Conservation (phyloP, 1,139 yeast genomes). For the Kurtzmaniella natalensis region DNA sequence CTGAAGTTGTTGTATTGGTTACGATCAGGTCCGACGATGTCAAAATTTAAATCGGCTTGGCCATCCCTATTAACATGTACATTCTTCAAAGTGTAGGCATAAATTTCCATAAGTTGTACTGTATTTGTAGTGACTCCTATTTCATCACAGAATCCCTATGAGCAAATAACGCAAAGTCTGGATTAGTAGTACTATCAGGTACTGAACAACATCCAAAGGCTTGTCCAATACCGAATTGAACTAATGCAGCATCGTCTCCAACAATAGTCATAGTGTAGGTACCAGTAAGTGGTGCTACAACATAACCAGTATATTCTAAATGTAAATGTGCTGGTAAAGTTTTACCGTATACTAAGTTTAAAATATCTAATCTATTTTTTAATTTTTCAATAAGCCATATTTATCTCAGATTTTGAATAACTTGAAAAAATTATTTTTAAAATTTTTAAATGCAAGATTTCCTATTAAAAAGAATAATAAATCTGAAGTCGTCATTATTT, state of each 20-base stretch:
- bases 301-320: constrained; percentile 20
- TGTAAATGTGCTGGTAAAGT: constrained; percentile 12
- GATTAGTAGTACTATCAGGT: too few species aligned
- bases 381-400: too few species aligned
- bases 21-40: background rate
- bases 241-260: constrained; percentile 20
- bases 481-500: too few species aligned
- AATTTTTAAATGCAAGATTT: too few species aligned
- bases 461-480: too few species aligned
- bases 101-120: background rate
- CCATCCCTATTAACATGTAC: background rate
- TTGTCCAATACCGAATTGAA: constrained; percentile 17
- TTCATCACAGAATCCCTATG: too few species aligned
- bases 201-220: constrained; percentile 24
- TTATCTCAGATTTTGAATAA: too few species aligned
- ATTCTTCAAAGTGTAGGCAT: background rate
- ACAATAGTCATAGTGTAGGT: constrained; percentile 13
- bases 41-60: background rate
- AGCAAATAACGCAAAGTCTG: too few species aligned
- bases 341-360: background rate
- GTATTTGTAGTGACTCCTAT: background rate
- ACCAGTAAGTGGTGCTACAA: constrained; percentile 17
- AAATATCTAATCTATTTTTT: too few species aligned
- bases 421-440: too few species aligned
- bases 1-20: background rate